A percentile compares a stretch with the other conserved stretches of the same genome.
These are phyloP conservation scores for Metarhizium robertsii DNA, from an alignment of 2,329 filamentous ascomycete genomes.

Conservation along the genomic window DNA sequence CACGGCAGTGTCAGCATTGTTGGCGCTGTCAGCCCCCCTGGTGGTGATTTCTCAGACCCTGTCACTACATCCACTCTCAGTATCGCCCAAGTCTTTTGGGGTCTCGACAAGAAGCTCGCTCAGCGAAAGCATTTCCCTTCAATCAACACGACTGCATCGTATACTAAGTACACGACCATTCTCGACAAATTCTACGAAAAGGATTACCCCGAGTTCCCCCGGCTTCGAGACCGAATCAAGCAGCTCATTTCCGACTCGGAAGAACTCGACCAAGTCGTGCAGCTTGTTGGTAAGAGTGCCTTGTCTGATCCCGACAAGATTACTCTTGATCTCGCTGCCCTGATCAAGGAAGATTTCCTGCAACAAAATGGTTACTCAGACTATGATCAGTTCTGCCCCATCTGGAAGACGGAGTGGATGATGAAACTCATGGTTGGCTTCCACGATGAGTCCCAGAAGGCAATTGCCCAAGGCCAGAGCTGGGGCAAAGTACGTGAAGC, in stretches of 20 bases:
- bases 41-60: constrained; percentile 98
- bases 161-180: constrained; percentile 88
- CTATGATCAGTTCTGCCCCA: constrained; percentile 97
- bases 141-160: constrained; percentile 89
- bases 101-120: constrained; percentile 97
- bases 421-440: constrained; percentile 99
- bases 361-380: constrained; percentile 99
- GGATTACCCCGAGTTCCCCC: constrained; percentile 87
- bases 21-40: constrained; percentile 91
- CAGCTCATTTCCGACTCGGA: constrained; percentile 91
- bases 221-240: constrained; percentile 84
- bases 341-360: constrained; percentile 97
- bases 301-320: constrained; percentile 97
- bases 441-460: constrained; percentile 96
- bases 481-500: constrained; percentile 92
- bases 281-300: constrained; percentile 95
- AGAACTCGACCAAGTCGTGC: constrained; percentile 96
- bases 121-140: constrained; percentile 99
- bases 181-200: constrained; percentile 94
- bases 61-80: constrained; percentile 87
- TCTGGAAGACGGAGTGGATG: constrained; percentile 99
- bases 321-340: constrained; percentile 79
- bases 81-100: constrained; percentile 99
- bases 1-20: constrained; percentile 94
- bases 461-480: constrained; percentile 77